Evolutionary conservation across 2,329 filamentous ascomycete genomes (phyloP).

Genomic region (Colletotrichum karsti): DNA sequence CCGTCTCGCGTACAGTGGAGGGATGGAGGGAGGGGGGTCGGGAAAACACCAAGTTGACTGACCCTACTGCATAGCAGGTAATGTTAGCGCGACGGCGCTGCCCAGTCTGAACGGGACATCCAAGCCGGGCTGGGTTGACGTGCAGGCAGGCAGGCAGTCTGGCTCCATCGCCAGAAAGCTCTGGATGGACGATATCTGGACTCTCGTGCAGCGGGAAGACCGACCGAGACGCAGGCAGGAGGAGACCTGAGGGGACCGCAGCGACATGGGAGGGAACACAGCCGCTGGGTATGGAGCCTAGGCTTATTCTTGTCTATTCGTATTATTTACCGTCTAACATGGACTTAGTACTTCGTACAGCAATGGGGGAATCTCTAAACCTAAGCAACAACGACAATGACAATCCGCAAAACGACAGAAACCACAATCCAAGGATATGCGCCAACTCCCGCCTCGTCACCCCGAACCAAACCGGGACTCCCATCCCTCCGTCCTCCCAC

Average conservation of each 20-base stretch:
- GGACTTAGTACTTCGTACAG: background rate
- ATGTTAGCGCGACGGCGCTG: conserved; percentile 2
- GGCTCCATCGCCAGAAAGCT: background rate
- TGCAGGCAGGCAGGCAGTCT: conserved; percentile 14
- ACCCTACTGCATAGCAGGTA: background rate
- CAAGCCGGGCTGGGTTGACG: conserved; percentile 13
- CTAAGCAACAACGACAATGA: background rate
- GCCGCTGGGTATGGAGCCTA: background rate
- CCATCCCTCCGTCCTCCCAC: background rate
- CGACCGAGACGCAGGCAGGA: conserved; percentile 17
- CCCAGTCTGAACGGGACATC: conserved; percentile 19
- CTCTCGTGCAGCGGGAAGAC: background rate
- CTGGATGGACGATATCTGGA: background rate
- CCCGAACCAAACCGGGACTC: background rate
- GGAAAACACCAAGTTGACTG: background rate
- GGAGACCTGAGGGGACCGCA: background rate
- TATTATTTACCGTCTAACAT: background rate
- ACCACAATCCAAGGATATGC: background rate
- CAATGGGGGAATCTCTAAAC: background rate
- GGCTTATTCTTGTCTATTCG: background rate
- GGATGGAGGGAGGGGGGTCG: background rate
- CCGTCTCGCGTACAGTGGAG: background rate
- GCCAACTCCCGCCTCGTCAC: background rate
- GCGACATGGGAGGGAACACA: conserved; percentile 6
- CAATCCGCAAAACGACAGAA: background rate